These are phyloP conservation scores for Hanseniaspora uvarum DNA, from an alignment of 1,139 yeast species.

Conservation along the genomic window DNA sequence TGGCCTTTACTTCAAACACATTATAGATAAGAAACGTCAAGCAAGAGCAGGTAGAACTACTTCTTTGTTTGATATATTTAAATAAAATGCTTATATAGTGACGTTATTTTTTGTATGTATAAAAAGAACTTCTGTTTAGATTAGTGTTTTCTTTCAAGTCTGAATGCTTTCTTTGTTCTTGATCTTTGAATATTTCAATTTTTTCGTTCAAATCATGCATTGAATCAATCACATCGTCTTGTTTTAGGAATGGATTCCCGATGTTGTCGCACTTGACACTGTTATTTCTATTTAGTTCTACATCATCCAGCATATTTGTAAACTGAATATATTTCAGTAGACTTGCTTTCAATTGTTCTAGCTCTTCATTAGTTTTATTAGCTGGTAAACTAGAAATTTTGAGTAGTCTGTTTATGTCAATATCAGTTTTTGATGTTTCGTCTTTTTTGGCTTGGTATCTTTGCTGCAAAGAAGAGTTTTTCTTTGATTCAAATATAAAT, in stretches of 20 bases:
- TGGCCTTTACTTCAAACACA: slow-evolving; percentile 52
- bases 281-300: neutral
- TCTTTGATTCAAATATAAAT: slow-evolving; percentile 1
- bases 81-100: neutral
- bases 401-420: slow-evolving; percentile 4
- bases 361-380: neutral
- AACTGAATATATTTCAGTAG: slow-evolving; percentile 11
- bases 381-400: slow-evolving; percentile 6
- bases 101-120: slow-evolving; percentile 3
- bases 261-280: slow-evolving; percentile 7
- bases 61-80: slow-evolving; percentile 16
- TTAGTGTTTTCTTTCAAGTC: slow-evolving; percentile 8
- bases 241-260: slow-evolving; percentile 14
- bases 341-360: neutral
- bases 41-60: slow-evolving; percentile 26
- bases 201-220: neutral
- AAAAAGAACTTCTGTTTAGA: neutral
- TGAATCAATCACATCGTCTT: slow-evolving; percentile 5
- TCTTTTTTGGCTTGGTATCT: neutral
- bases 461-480: neutral
- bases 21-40: slow-evolving; percentile 36
- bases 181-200: neutral
- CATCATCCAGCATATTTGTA: slow-evolving; percentile 13
- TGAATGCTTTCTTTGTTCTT: neutral
- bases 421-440: neutral